Conservation (phyloP, 2,329 filamentous ascomycete genomes). For the Waltergamsia citrina region DNA sequence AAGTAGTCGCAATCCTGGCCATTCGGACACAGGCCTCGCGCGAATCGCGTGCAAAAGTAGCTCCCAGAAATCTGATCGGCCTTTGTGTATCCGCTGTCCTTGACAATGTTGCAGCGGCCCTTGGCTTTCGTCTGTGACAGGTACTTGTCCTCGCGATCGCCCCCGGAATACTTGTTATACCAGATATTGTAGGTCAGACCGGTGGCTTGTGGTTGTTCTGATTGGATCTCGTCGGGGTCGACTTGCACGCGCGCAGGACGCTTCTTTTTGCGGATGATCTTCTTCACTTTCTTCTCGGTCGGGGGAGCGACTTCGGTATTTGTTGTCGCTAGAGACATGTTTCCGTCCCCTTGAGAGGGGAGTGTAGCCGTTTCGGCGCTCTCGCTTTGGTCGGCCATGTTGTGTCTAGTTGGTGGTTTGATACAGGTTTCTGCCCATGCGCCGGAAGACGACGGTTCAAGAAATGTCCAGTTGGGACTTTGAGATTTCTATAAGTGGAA, state of each 20-base stretch:
- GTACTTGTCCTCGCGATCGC: conserved; percentile 88
- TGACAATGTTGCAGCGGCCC: conserved; percentile 77
- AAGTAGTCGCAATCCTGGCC: conserved; percentile 92
- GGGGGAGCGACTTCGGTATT: conserved; percentile 35
- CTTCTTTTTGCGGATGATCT: conserved; percentile 85
- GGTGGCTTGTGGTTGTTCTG: conserved; percentile 82
- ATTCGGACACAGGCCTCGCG: conserved; percentile 71
- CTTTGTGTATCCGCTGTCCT: conserved; percentile 69
- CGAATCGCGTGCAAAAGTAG: conserved; percentile 91
- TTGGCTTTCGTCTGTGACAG: conserved; percentile 73
- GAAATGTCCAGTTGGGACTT: too few relatives aligned
- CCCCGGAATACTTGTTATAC: conserved; percentile 98
- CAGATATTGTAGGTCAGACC: conserved; percentile 97
- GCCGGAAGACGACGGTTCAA: too few relatives aligned
- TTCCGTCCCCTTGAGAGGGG: neutral
- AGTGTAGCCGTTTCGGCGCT: neutral
- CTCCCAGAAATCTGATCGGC: conserved; percentile 69
- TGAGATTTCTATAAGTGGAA: neutral
- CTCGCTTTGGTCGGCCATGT: neutral
- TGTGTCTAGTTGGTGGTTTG: neutral
- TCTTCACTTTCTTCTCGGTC: conserved; percentile 59
- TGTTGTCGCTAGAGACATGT: conserved; percentile 24
- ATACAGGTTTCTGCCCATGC: neutral
- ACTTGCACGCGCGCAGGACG: conserved; percentile 85
- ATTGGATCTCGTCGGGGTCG: conserved; percentile 66